These are phyloP conservation scores for Phytophthora pseudosyringae DNA, from an alignment of 352 stramenopile species.

Conservation along the genomic window DNA sequence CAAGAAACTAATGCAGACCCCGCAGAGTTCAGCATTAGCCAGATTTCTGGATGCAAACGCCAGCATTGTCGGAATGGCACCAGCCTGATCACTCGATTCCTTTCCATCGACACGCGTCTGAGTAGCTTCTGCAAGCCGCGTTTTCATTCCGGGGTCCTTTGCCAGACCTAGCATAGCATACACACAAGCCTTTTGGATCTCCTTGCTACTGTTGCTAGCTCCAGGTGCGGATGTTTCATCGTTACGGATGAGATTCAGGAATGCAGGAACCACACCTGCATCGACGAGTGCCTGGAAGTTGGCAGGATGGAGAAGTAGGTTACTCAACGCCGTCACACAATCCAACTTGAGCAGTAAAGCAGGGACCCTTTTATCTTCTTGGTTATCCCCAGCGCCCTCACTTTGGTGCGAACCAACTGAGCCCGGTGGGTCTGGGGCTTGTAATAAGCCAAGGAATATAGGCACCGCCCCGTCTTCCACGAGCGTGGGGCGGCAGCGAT, in stretches of 20 bases:
- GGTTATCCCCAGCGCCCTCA: slow-evolving; percentile 15
- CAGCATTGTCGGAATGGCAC: slow-evolving; percentile 74
- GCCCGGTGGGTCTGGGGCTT: slow-evolving; percentile 18
- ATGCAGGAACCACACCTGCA: slow-evolving; percentile 76
- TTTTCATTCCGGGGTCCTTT: slow-evolving; percentile 77
- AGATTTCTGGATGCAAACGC: slow-evolving; percentile 66
- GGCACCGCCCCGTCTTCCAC: slow-evolving; percentile 70
- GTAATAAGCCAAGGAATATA: slow-evolving; percentile 60
- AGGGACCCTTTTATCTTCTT: slow-evolving; percentile 30
- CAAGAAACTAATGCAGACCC: slow-evolving; percentile 73
- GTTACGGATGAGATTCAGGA: slow-evolving; percentile 63
- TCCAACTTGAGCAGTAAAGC: slow-evolving; percentile 73
- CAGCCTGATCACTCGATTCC: slow-evolving; percentile 31
- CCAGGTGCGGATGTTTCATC: slow-evolving; percentile 21
- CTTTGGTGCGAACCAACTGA: slow-evolving; percentile 4
- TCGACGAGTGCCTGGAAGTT: slow-evolving; percentile 82
- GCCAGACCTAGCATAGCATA: slow-evolving; percentile 82
- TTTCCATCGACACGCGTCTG: slow-evolving; percentile 28
- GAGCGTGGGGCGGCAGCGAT: slow-evolving; percentile 64
- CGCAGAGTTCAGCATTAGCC: slow-evolving; percentile 66
- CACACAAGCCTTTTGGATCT: slow-evolving; percentile 80
- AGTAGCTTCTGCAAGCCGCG: slow-evolving; percentile 58
- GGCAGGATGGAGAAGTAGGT: slow-evolving; percentile 81
- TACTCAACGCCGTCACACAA: slow-evolving; percentile 82
- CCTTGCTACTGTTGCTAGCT: slow-evolving; percentile 44